Evolutionary conservation across 1,284 basidiomycete genomes (phyloP).

Genomic region (Golubevia pallescens): DNA sequence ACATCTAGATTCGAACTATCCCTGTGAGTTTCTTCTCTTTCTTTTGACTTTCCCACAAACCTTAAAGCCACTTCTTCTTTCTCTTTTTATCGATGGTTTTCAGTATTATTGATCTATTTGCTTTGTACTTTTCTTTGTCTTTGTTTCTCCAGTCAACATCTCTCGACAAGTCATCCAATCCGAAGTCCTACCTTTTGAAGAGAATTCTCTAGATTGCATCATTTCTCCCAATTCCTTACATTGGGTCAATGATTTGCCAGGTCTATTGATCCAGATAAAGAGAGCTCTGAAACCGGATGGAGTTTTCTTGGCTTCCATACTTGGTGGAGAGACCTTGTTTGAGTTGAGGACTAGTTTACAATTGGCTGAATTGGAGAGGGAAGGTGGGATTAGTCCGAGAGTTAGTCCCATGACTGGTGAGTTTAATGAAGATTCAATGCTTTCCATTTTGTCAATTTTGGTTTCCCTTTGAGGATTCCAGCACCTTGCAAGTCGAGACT

Average conservation of each 20-base stretch:
- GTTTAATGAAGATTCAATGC: no score
- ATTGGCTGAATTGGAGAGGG: slow-evolving; percentile 89
- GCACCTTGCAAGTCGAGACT: no score
- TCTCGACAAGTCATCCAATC: slow-evolving; percentile 51
- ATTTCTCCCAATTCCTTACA: slow-evolving; percentile 90
- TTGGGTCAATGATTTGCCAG: slow-evolving; percentile 97
- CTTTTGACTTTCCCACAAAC: no score
- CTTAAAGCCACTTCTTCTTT: slow-evolving; percentile 1
- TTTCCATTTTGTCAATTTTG: not conserved
- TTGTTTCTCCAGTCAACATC: slow-evolving; percentile 23
- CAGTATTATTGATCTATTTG: no score
- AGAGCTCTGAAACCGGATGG: slow-evolving; percentile 88
- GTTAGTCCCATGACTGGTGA: slow-evolving; percentile 95
- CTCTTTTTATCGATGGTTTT: not conserved
- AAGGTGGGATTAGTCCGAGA: slow-evolving; percentile 93
- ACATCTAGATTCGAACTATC: not conserved
- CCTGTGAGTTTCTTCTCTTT: not conserved
- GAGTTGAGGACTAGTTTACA: slow-evolving; percentile 88
- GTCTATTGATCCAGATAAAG: slow-evolving; percentile 83
- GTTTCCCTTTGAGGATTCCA: not conserved
- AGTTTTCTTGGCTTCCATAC: slow-evolving; percentile 89
- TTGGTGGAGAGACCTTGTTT: slow-evolving; percentile 95
- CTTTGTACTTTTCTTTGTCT: no score
- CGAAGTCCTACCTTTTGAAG: slow-evolving; percentile 67
- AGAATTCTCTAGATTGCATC: slow-evolving; percentile 85